Conservation (phyloP, 1,284 basidiomycete genomes). For the Apiotrichum akiyoshidainum region DNA sequence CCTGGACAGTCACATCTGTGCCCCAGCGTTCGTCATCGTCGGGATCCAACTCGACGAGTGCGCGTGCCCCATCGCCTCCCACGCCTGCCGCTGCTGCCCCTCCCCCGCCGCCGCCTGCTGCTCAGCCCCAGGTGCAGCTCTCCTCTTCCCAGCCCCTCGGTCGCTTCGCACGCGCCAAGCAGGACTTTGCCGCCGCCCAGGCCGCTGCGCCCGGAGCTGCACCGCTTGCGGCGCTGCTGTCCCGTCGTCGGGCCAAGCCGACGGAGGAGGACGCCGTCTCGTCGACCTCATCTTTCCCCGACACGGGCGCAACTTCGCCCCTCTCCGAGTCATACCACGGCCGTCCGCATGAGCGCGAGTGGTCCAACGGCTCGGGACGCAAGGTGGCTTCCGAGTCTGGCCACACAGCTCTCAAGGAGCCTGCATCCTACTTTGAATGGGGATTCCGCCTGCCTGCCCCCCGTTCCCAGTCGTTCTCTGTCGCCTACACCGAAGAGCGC, state of each 20-base stretch:
- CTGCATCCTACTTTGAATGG: constrained; percentile 19
- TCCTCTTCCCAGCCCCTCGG: constrained; percentile 20
- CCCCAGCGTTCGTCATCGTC: constrained; percentile 11
- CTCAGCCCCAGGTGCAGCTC: not conserved
- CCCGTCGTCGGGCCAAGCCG: constrained; percentile 15
- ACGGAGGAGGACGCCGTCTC: constrained; percentile 23
- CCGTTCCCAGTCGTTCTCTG: constrained; percentile 21
- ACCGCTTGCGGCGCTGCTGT: constrained; percentile 21
- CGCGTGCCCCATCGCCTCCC: constrained; percentile 13
- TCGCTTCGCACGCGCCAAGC: constrained; percentile 36
- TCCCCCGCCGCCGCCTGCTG: not conserved
- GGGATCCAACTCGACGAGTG: constrained; percentile 7
- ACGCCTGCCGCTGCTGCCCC: not conserved
- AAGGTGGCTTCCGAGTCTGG: constrained; percentile 18
- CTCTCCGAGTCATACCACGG: constrained; percentile 8
- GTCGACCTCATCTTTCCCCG: constrained; percentile 7
- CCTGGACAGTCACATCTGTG: constrained; percentile 7
- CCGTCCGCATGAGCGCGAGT: constrained; percentile 9
- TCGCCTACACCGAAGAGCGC: not conserved
- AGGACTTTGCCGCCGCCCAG: constrained; percentile 23
- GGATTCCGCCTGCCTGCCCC: constrained; percentile 18
- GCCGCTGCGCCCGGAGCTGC: constrained; percentile 15
- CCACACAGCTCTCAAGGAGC: constrained; percentile 16
- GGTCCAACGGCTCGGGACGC: constrained; percentile 15
- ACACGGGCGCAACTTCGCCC: constrained; percentile 18